These are phyloP conservation scores for Boletus barrowsii DNA, from an alignment of 768 basidiomycete species.

Conservation along the genomic window DNA sequence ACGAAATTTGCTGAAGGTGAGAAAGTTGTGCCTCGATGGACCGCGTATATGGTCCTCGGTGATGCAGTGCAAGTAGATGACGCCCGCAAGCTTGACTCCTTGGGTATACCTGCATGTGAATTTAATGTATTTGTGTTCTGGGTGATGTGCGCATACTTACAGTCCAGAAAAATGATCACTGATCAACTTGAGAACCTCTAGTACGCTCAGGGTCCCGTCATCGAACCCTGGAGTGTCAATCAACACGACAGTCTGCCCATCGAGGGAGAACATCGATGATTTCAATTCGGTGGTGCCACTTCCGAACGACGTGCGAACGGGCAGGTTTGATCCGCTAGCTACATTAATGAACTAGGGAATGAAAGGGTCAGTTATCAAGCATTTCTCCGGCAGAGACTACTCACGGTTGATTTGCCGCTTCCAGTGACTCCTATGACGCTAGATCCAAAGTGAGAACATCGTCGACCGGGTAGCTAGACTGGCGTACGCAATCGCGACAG, in stretches of 20 bases:
- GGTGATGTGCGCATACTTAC: conserved; percentile 10
- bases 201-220: conserved; percentile 43
- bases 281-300: conserved; percentile 45
- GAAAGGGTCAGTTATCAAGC: not conserved
- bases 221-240: conserved; percentile 63
- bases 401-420: conserved; percentile 32
- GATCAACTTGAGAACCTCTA: conserved; percentile 45
- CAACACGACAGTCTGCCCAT: conserved; percentile 41
- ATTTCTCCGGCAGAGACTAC: conserved; percentile 1
- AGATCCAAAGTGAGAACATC: conserved; percentile 7
- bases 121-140: not conserved
- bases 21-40: conserved; percentile 43
- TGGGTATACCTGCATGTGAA: conserved; percentile 16
- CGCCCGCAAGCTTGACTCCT: conserved; percentile 39
- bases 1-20: conserved; percentile 48
- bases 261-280: conserved; percentile 40
- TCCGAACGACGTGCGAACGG: conserved; percentile 37
- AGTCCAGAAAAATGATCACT: conserved; percentile 30
- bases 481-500: conserved; percentile 28
- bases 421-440: conserved; percentile 32
- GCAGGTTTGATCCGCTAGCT: conserved; percentile 44
- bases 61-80: conserved; percentile 51
- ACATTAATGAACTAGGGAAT: conserved; percentile 45
- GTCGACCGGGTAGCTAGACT: not conserved
- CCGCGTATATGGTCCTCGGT: conserved; percentile 42